These are phyloP conservation scores for Venturia asperata DNA, from an alignment of 2,329 filamentous ascomycete genomes.

Conservation along the genomic window DNA sequence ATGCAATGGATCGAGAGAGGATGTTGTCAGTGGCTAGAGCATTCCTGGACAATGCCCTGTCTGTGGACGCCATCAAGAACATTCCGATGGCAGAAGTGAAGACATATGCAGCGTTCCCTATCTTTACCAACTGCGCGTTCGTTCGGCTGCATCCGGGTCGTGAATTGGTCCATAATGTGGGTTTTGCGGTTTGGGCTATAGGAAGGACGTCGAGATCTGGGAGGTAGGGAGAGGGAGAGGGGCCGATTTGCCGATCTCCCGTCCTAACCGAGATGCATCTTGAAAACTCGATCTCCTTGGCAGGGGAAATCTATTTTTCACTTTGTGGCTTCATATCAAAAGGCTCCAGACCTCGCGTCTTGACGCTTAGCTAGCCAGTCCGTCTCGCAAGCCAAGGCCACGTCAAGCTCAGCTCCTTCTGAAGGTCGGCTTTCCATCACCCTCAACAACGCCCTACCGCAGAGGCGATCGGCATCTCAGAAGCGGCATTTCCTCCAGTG, in stretches of 20 bases:
- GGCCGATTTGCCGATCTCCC: neutral
- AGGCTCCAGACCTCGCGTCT: no score
- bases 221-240: no score
- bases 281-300: neutral
- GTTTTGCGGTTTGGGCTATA: no score
- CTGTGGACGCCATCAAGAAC: neutral
- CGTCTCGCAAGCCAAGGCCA: neutral
- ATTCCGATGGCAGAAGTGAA: neutral
- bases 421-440: neutral
- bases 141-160: no score
- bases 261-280: neutral
- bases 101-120: no score
- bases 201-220: no score
- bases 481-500: neutral
- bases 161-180: no score
- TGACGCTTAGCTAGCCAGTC: no score
- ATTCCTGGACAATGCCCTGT: neutral
- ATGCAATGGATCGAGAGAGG: neutral
- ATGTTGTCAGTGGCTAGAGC: neutral
- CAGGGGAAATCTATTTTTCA: neutral
- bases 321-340: no score
- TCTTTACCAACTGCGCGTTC: no score
- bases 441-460: neutral
- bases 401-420: neutral
- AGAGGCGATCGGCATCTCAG: neutral